phyloP scores from a whole-genome alignment of 345 rosid species.

The Populus davidiana region DNA sequence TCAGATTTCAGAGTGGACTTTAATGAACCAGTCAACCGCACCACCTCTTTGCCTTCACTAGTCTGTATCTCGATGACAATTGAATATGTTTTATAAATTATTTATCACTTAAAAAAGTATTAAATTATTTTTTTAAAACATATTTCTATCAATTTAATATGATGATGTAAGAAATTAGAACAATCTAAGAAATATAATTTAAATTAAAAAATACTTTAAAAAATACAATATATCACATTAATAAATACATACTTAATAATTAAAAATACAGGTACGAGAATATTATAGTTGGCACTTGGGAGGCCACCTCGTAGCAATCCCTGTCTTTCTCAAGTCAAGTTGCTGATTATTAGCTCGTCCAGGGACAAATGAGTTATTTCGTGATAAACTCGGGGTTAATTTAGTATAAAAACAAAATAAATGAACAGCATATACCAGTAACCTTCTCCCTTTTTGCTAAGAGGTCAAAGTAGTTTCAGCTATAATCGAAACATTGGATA shows the following conservation, averaged over 20 bases:
- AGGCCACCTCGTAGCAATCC: background rate
- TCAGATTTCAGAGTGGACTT: background rate
- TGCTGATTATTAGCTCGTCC: background rate
- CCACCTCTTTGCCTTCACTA: background rate
- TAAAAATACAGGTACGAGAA: background rate
- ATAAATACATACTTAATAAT: background rate
- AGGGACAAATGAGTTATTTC: background rate
- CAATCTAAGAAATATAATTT: too few relatives aligned
- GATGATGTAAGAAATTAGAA: too few relatives aligned
- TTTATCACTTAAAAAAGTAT: too few relatives aligned
- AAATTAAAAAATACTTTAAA: too few relatives aligned
- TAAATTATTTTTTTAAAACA: too few relatives aligned
- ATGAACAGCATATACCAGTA: too few relatives aligned
- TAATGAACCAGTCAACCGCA: background rate
- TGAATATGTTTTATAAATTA: too few relatives aligned
- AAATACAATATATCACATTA: too few relatives aligned
- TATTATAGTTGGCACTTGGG: background rate
- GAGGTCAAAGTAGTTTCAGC: too few relatives aligned
- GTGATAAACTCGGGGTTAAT: background rate
- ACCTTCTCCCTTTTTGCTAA: too few relatives aligned
- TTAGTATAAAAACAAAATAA: background rate
- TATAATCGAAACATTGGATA: background rate
- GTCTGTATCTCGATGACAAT: background rate
- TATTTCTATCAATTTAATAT: too few relatives aligned
- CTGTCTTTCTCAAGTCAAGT: background rate